These are phyloP conservation scores for Chlorella sp. DNA, from an alignment of 139 green algal species.

Conservation along the genomic window DNA sequence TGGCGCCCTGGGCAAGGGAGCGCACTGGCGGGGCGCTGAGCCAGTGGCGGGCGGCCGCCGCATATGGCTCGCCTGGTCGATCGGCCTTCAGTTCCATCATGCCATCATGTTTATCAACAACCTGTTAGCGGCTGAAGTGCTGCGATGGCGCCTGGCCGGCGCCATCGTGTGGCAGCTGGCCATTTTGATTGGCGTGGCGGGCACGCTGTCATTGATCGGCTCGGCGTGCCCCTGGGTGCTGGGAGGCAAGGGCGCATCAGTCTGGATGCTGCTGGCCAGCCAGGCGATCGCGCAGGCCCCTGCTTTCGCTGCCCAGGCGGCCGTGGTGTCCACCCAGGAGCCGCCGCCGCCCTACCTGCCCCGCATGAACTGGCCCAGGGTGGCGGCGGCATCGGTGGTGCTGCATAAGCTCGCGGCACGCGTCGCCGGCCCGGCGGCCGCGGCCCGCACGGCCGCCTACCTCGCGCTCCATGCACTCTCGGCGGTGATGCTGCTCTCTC, in stretches of 20 bases:
- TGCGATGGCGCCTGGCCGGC: slow-evolving; percentile 22
- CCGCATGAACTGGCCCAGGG: neutral
- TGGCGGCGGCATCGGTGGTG: neutral
- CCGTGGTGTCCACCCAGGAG: neutral
- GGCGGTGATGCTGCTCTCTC: slow-evolving; percentile 4
- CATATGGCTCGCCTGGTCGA: no score
- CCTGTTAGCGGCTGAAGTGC: slow-evolving; percentile 11
- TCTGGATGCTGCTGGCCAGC: neutral
- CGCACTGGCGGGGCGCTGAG: no score
- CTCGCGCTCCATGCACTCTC: slow-evolving; percentile 14
- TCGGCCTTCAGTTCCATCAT: no score
- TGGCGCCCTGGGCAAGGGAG: no score
- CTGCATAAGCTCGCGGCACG: slow-evolving; percentile 8
- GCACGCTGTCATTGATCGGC: neutral
- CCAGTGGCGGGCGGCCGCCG: no score
- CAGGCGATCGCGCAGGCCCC: slow-evolving; percentile 10
- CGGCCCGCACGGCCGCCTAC: neutral
- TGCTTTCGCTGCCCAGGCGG: neutral
- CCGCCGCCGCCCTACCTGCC: neutral
- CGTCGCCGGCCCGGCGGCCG: neutral
- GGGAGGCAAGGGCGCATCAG: no score
- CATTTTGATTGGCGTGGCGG: neutral
- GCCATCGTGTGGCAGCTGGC: slow-evolving; percentile 10
- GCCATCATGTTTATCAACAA: neutral
- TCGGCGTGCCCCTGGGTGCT: no score